Conservation (phyloP, 2,329 filamentous ascomycete species). For the Berkeleyomyces rouxiae region DNA sequence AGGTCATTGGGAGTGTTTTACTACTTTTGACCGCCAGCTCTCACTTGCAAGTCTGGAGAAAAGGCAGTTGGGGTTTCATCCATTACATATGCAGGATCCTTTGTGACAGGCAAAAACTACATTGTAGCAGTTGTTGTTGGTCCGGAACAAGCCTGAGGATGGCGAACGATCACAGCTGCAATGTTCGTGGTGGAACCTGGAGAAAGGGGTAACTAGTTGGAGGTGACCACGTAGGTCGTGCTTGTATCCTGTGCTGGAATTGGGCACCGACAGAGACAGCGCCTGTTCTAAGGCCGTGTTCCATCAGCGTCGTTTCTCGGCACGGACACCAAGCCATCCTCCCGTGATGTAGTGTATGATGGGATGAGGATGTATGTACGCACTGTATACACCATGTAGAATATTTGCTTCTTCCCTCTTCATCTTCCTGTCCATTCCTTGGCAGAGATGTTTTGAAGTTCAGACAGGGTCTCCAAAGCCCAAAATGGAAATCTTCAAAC, state of each 20-base stretch:
- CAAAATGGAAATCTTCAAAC: neutral
- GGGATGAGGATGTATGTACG: neutral
- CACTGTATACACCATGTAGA: neutral
- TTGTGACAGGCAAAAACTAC: slow-evolving; percentile 3
- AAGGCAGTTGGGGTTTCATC: neutral
- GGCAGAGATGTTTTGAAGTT: neutral
- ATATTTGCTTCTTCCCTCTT: neutral
- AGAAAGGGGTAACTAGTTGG: neutral
- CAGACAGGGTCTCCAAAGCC: neutral
- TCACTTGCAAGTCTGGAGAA: neutral
- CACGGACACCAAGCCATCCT: neutral
- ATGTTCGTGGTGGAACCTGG: neutral
- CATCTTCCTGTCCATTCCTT: neutral
- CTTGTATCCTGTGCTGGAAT: neutral
- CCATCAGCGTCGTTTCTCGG: neutral
- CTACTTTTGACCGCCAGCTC: neutral
- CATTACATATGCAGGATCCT: slow-evolving; percentile 2
- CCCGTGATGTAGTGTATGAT: neutral
- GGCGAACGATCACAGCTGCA: neutral
- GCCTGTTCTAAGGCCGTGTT: neutral
- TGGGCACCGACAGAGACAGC: neutral
- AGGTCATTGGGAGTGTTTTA: neutral
- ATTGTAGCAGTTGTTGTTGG: neutral
- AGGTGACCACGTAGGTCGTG: no score
- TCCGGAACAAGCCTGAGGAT: neutral